Conservation (phyloP, 208 protist genomes). For the Trypanosoma rangeli region DNA sequence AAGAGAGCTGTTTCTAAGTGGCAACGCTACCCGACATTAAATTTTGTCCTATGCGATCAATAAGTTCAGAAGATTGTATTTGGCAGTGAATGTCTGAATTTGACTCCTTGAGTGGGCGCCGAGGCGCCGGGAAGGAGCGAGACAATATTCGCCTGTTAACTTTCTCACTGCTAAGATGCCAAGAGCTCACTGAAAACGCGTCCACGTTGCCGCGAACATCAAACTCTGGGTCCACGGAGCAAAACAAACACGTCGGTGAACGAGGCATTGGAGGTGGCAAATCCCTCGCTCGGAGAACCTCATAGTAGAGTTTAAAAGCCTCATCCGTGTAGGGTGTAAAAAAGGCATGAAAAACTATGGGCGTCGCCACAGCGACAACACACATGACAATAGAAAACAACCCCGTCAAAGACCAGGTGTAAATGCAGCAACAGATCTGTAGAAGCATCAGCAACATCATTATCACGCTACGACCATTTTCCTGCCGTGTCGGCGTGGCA, state of each 20-base stretch:
- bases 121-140: not conserved
- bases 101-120: not conserved
- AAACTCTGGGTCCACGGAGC: slow-evolving; percentile 23
- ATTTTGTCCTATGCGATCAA: no score
- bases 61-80: no score
- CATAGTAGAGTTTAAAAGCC: slow-evolving; percentile 29
- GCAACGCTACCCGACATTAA: no score
- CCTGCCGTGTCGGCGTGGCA: no score
- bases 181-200: not conserved
- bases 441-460: slow-evolving; percentile 12
- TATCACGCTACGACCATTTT: not conserved
- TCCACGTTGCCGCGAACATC: slow-evolving; percentile 1
- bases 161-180: not conserved
- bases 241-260: slow-evolving; percentile 29
- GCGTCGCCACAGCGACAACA: slow-evolving; percentile 10
- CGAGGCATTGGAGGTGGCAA: slow-evolving; percentile 20
- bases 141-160: not conserved
- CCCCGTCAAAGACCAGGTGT: slow-evolving; percentile 22
- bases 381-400: slow-evolving; percentile 22
- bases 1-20: no score
- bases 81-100: no score
- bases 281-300: slow-evolving; percentile 7
- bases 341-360: slow-evolving; percentile 32
- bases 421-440: slow-evolving; percentile 23
- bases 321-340: slow-evolving; percentile 45